Evolutionary conservation across 2,329 filamentous ascomycete species (phyloP).

Genomic region (Colletotrichum australisinense): DNA sequence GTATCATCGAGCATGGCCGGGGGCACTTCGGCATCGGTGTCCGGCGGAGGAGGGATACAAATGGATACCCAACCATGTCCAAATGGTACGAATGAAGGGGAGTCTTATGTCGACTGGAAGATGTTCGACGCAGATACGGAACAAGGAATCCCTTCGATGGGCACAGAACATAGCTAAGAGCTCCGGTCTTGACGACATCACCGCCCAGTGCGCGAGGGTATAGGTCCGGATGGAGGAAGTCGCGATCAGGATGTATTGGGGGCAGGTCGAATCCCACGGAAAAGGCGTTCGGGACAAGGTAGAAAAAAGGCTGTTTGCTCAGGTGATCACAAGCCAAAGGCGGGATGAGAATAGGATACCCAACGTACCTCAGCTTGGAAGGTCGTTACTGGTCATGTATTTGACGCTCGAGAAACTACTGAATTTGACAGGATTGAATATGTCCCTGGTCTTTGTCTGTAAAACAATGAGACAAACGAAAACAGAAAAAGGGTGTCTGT

Average conservation of each 20-base stretch:
- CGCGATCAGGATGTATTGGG: too few species aligned
- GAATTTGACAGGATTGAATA: too few species aligned
- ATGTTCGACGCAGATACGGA: neutral
- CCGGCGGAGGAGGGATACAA: neutral
- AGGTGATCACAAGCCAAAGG: neutral
- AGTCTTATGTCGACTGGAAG: conserved; percentile 12
- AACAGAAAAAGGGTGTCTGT: too few species aligned
- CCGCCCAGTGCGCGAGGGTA: conserved; percentile 14
- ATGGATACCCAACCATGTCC: neutral
- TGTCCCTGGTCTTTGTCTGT: too few species aligned
- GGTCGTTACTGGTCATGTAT: too few species aligned
- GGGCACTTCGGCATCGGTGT: neutral
- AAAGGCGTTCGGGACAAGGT: neutral
- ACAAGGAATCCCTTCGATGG: neutral
- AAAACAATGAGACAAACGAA: too few species aligned
- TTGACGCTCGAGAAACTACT: too few species aligned
- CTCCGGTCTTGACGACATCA: conserved; percentile 11
- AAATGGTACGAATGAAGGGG: neutral
- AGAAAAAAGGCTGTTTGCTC: neutral
- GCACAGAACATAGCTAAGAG: neutral
- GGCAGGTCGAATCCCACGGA: neutral
- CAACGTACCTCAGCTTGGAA: neutral
- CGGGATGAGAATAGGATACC: neutral
- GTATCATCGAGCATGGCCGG: conserved; percentile 14
- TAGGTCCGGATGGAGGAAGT: neutral